Evolutionary conservation across 148 eudicot genomes (phyloP).

Genomic region (Rhododendron simsii): DNA sequence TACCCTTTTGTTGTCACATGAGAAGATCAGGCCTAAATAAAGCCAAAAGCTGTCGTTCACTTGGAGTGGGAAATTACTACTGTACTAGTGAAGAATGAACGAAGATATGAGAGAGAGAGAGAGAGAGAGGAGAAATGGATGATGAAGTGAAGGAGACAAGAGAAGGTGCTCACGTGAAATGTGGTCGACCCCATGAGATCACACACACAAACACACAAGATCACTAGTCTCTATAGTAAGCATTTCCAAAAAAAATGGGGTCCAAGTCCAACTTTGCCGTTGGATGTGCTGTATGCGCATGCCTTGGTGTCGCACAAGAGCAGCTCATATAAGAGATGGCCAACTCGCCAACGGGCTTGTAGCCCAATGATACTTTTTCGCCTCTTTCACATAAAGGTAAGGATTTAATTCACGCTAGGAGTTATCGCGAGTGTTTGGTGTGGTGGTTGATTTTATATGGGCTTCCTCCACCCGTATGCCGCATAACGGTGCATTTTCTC

Average conservation of each 20-base stretch:
- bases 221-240: neutral
- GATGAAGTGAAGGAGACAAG: neutral
- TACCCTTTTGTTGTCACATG: neutral
- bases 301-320: no score
- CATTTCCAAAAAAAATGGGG: neutral
- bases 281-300: neutral
- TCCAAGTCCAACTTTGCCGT: neutral
- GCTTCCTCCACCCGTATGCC: no score
- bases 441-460: no score
- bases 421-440: no score
- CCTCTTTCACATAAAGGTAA: no score
- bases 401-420: no score
- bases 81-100: neutral
- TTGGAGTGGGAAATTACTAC: neutral
- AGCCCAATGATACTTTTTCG: no score
- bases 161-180: conserved; percentile 17
- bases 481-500: no score
- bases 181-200: conserved; percentile 16
- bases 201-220: neutral
- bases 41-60: neutral
- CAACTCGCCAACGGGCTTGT: no score
- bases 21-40: neutral
- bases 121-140: neutral
- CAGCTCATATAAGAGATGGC: no score
- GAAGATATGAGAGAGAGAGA: neutral